A percentile compares a stretch with the other conserved stretches of the same genome.
Evolutionary conservation across 257 asterid genomes (phyloP).

Genomic region (Capsicum baccatum): DNA sequence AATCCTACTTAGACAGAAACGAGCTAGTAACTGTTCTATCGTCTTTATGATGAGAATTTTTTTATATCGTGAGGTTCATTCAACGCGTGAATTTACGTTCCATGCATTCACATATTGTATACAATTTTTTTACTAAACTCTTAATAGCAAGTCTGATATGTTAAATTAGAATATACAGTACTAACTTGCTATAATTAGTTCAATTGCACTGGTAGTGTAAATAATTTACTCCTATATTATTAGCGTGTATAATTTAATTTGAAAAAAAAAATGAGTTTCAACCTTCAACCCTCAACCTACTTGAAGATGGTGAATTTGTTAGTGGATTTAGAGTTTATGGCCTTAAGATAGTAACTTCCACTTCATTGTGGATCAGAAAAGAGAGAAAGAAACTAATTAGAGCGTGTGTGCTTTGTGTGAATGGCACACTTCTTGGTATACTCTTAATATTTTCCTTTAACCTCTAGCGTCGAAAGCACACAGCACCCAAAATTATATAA

Average conservation of each 20-base stretch:
- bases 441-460: slow-evolving; percentile 33
- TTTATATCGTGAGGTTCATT: background rate
- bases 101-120: background rate
- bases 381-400: background rate
- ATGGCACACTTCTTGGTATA: slow-evolving; percentile 54
- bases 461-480: slow-evolving; percentile 50
- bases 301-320: background rate
- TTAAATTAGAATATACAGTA: background rate
- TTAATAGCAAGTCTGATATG: background rate
- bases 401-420: slow-evolving; percentile 25
- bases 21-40: background rate
- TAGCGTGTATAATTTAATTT: background rate
- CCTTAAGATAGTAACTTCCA: slow-evolving; percentile 14
- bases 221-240: background rate
- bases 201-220: background rate
- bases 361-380: slow-evolving; percentile 1
- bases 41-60: background rate
- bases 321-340: slow-evolving; percentile 7
- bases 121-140: background rate
- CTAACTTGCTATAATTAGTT: slow-evolving; percentile 2
- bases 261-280: background rate
- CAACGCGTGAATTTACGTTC: background rate
- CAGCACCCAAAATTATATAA: slow-evolving; percentile 46
- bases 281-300: background rate
- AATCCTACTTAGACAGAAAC: background rate